Base-by-base conservation (phyloP, 169 alveolate genomes). In the Eimeria necatrix region DNA sequence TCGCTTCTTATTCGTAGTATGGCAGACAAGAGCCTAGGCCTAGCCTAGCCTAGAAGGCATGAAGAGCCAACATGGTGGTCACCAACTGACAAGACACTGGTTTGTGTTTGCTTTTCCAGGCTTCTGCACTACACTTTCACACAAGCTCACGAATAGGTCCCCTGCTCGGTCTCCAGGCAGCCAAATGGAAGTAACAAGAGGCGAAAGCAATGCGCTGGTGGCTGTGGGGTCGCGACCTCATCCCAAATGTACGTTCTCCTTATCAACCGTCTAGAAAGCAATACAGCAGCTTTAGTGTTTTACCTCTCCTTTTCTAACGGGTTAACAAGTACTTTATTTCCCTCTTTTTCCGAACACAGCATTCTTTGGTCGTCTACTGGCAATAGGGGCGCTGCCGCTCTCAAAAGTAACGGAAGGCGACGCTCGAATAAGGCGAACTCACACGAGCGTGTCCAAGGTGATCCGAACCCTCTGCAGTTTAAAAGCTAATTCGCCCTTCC, bases 151-250 rank as follows among this genome's bases (percentile, higher is more conserved):
- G 18, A 4, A 16, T 14, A 3, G 60, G 12, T 48, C 60, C 41
- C 59, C 41, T 22, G n/a, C 41, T 14, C 12, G 9, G 4, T 49
- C 70, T 5, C 22, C 10, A 51, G 26, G 22, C 71, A 52, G 3
- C 22, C 89, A n/a, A 56, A 80, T 80, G 89, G 89, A 80, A 26
- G 24, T n/a, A 48, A 46, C 71, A 22, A 41, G 71, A 9, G 89
- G 70, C 70, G 73, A 80, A 51, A 52, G 51, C 24, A 12, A 51
- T 22, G 89, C 70, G 71, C 52, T 80, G 22, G 89, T 80, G 24
- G 89, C 71, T 24, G 70, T 52, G 12, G 89, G 89, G 52, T 22
- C 89, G 51, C 49, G 89, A 48, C 89, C 70, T 52, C 89, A 80
- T 52, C 89, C 89, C 52, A 80, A 80, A 68, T 80, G 89, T 80